Evolutionary conservation across 331 rosid genomes (phyloP), one percentile per base, ranked within the genome.

Genomic region (Quercus phellos): DNA sequence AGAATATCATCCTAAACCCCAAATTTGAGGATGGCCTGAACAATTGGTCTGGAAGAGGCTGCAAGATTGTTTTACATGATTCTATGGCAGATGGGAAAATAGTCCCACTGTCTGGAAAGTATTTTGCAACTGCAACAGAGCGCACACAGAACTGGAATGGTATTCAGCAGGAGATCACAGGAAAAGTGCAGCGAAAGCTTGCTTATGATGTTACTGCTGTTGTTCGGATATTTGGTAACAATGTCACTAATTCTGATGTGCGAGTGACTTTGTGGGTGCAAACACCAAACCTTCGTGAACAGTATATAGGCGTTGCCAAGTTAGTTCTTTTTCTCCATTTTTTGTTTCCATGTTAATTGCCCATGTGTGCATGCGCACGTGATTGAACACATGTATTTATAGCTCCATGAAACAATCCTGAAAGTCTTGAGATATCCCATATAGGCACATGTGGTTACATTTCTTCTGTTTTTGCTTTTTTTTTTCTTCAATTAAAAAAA

Each of bases 31-130:
- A 91, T 89, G 97, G 91, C 68, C 78, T 90, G 68, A 93, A 87
- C 77, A 93, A 86, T 81, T 93, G 98, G 99, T 82, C 94, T 19
- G 96, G 97, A 85, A 90, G 98, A 88, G 96, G 98, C 75, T 93
- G 99, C 89, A 90, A 95, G 87, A 85, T 95, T 84, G 90, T 76
- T 34, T 22, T 93, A 60, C 94, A 90, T 18, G 91, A 89, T 38
- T 91, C 91, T 16, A 85, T 90, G 85, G 98, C 78, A 81, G 89
- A 84, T 46, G 97, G 97, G 35, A 91, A 95, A 82, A 80, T 91
- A 51, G 81, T 95, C 35, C 98, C 96, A 2, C 81, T 74, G 74
- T 77, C 83, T 51, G 99, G 99, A 21, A 95, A 93, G 53, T 78
- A 70, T 78, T 93, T 93, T 88, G 96, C 91, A 54, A 58, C 94